Percentiles rank a stretch among this genome's conserved stretches.
Conservation (phyloP, 345 rosid genomes). For the Eucalyptus brandiana region DNA sequence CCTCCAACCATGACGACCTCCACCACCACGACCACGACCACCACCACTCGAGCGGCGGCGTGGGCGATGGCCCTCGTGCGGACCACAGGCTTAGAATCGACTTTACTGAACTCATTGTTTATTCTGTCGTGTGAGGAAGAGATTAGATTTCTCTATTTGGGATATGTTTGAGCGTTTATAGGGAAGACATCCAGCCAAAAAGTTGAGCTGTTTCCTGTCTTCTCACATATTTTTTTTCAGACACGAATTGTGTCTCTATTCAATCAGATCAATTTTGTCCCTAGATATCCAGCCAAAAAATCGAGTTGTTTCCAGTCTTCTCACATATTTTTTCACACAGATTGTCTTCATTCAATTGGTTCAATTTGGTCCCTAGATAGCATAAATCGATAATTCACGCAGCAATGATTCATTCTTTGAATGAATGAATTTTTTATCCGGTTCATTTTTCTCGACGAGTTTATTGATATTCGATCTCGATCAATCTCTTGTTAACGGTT, state of each 20-base stretch:
- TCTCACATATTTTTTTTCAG: not conserved
- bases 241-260: not conserved
- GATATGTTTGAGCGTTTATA: not conserved
- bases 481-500: not conserved
- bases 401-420: not conserved
- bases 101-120: not conserved
- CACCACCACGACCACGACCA: not conserved
- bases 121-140: not conserved
- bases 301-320: not conserved
- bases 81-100: not conserved
- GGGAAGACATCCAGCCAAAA: not conserved
- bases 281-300: not conserved
- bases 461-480: not conserved
- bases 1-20: slow-evolving; percentile 8
- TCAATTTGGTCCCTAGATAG: not conserved
- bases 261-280: not conserved
- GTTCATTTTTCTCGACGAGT: not conserved
- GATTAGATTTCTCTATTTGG: not conserved
- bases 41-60: not conserved
- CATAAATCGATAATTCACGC: not conserved
- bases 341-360: not conserved
- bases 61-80: not conserved
- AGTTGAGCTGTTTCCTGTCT: not conserved
- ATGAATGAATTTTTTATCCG: not conserved
- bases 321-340: not conserved